Percentiles rank a stretch among this genome's conserved stretches.
Conservation (phyloP, 2,329 filamentous ascomycete species). For the Pseudopithomyces maydicus region DNA sequence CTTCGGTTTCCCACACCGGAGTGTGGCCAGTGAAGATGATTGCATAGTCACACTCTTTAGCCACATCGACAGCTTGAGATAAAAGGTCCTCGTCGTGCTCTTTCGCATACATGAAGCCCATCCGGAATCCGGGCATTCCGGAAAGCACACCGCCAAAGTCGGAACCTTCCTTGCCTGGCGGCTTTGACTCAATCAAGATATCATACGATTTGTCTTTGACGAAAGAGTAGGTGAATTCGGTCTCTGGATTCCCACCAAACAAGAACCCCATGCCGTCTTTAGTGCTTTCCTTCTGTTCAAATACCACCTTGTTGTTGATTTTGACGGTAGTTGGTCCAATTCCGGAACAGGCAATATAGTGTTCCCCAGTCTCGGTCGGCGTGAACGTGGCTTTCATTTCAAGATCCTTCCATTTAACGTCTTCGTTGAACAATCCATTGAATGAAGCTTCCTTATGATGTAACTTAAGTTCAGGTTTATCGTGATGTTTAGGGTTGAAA, state of each 20-base stretch:
- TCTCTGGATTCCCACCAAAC: slow-evolving; percentile 67
- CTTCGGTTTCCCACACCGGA: slow-evolving; percentile 56
- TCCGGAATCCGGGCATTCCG: slow-evolving; percentile 38
- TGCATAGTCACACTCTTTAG: slow-evolving; percentile 33
- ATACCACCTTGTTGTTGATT: slow-evolving; percentile 34
- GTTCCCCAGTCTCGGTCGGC: slow-evolving; percentile 30
- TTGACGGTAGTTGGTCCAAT: slow-evolving; percentile 37
- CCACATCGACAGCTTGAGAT: slow-evolving; percentile 29
- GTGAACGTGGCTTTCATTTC: slow-evolving; percentile 28
- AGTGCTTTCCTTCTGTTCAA: slow-evolving; percentile 54
- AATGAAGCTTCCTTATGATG: slow-evolving; percentile 32
- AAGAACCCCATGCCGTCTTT: slow-evolving; percentile 68
- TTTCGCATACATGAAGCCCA: slow-evolving; percentile 39
- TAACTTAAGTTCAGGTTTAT: slow-evolving; percentile 28
- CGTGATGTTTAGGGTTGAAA: slow-evolving; percentile 29
- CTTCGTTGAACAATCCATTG: slow-evolving; percentile 27
- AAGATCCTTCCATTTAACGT: slow-evolving; percentile 31
- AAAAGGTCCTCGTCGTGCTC: slow-evolving; percentile 38
- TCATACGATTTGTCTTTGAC: slow-evolving; percentile 65
- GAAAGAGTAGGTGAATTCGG: slow-evolving; percentile 63
- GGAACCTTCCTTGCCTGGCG: slow-evolving; percentile 60
- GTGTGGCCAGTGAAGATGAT: slow-evolving; percentile 43
- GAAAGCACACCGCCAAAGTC: slow-evolving; percentile 29
- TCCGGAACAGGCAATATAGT: slow-evolving; percentile 42
- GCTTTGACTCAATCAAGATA: slow-evolving; percentile 62